phyloP scores from a whole-genome alignment of 2,329 filamentous ascomycete genomes.

The Cladosporium cucumerinum region DNA sequence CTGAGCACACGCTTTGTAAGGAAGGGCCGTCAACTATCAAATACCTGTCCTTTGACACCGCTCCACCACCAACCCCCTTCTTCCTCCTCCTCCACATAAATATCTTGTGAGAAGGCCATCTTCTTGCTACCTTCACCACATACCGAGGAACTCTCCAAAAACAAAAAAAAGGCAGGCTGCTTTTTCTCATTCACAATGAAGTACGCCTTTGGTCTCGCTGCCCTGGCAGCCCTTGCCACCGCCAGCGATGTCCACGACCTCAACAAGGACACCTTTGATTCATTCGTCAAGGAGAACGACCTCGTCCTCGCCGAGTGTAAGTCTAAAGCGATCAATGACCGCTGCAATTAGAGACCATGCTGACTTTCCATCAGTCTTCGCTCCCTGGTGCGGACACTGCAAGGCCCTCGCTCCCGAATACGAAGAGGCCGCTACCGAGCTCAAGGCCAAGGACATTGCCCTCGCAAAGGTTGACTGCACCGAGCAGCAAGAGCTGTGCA shows the following conservation, averaged over 20 bases:
- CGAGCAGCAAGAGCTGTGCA: conserved; percentile 87
- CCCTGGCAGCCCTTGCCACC: conserved; percentile 58
- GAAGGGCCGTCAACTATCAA: too few species aligned
- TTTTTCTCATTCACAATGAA: conserved; percentile 22
- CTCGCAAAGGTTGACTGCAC: conserved; percentile 93
- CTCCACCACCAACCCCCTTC: background rate
- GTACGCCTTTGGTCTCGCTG: conserved; percentile 41
- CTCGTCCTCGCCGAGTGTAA: conserved; percentile 92
- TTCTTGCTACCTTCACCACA: conserved; percentile 9
- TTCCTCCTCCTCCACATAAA: background rate
- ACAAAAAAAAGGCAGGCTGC: background rate
- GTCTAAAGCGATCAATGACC: conserved; percentile 33
- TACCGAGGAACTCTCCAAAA: background rate
- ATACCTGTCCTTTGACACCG: background rate
- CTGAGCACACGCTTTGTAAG: background rate
- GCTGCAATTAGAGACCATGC: background rate
- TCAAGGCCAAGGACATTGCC: conserved; percentile 85
- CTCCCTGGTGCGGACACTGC: conserved; percentile 97
- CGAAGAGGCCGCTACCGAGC: conserved; percentile 76
- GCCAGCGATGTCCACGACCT: conserved; percentile 80
- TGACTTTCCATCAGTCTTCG: conserved; percentile 63
- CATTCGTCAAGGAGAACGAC: conserved; percentile 80
- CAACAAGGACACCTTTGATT: conserved; percentile 80
- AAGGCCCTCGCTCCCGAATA: conserved; percentile 95
- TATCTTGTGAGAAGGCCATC: conserved; percentile 11